Base-by-base conservation (phyloP, 257 asterid genomes). In the Ballota nigra region DNA sequence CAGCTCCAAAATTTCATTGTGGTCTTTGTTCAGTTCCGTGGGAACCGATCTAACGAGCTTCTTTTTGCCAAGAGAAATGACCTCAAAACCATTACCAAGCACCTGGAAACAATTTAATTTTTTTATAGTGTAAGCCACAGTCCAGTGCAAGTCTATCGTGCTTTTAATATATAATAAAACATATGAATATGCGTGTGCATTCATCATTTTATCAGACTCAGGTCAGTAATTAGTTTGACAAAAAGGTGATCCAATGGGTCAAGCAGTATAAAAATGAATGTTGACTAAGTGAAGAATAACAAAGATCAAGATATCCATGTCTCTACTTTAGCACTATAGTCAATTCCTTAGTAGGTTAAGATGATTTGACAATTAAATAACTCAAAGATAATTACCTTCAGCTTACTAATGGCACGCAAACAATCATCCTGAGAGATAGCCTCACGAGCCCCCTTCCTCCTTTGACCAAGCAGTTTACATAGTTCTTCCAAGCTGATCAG, bases 21-120 rank as follows among this genome's bases (percentile, higher is more conserved):
- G 99, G 81, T 95, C 99, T 83, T 86, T 92, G 77, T 95, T 95
- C 86, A 95, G 51, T 77, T 95, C 99, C 1, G 99, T 95, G n/a
- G 99, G 98, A 77, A 95, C 99, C 65, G 97, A 95, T 26, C 98
- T 83, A 49, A 95, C 86, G 43, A 95, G 97, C 83, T 92, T 95
- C 84, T 76, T 89, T 81, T 89, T 95, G 76, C 96, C 97, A 26
- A 92, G 83, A 67, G 96, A 85, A 63, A 95, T 92, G 55, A 95
- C 97, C 90, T 95, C 99, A 70, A 88, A 95, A 73, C 99, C 99
- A 66, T 87, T 90, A 24, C 98, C 99, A 55, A 95, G 84, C 60
- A 92, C 94, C 98, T 92, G 86, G 26, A 69, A 74, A 73, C 68
- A 72, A 19, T n/a, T 63, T 6, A 18, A 8, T 8, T 56, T 40